Conservation (phyloP, 176 grass and related monocot species). For the Oryza glaberrima region DNA sequence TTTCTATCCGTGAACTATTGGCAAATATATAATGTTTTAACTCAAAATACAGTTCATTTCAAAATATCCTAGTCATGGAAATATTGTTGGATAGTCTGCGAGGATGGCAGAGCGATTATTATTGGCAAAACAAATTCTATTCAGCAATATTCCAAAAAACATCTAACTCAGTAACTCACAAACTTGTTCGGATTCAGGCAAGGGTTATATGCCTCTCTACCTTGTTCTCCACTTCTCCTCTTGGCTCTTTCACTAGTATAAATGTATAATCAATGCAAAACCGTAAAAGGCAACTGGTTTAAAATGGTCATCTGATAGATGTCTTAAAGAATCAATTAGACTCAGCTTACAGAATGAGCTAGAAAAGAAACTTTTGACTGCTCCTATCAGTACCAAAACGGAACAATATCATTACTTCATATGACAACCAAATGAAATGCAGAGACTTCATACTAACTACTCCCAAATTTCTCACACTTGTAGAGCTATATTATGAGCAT, state of each 20-base stretch:
- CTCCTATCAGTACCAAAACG: not conserved
- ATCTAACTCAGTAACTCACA: not conserved
- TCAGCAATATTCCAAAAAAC: not conserved
- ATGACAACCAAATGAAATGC: not conserved
- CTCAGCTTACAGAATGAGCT: not conserved
- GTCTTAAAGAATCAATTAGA: not conserved
- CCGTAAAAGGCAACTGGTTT: not conserved
- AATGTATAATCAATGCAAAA: not conserved
- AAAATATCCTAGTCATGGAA: slow-evolving; percentile 9
- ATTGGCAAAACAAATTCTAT: not conserved
- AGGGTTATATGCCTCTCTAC: not conserved
- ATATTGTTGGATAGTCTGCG: not conserved
- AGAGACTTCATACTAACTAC: not conserved
- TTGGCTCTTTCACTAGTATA: not conserved
- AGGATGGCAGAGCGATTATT: not conserved
- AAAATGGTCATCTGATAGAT: not conserved
- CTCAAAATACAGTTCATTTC: not conserved
- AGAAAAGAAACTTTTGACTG: not conserved
- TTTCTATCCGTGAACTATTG: not conserved
- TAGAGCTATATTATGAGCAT: not conserved
- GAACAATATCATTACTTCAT: not conserved
- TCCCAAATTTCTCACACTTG: not conserved
- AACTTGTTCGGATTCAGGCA: not conserved
- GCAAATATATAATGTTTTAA: not conserved
- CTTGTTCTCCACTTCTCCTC: not conserved